Base-by-base conservation (phyloP, 495 filamentous ascomycete species). In the Diplogelasinospora grovesii region DNA sequence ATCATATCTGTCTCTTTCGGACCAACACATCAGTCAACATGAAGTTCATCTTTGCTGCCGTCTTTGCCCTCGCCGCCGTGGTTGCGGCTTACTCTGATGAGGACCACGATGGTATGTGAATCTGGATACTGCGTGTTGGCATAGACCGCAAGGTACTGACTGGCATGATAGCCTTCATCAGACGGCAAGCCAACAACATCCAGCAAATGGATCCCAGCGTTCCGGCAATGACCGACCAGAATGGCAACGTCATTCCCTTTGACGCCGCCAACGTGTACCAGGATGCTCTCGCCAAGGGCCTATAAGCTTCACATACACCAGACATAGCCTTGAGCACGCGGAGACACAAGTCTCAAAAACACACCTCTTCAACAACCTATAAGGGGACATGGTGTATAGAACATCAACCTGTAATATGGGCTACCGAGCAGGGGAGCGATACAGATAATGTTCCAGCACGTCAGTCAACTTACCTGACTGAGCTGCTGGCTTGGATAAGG, bases 1-100 rank as follows among this genome's bases (percentile, higher is more conserved):
- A 26, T 34, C 23, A 26, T 19, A n/a, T 31, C 31, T 39, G 30
- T 27, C 32, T 49, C 20, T 46, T 46, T 36, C 48, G 27, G 30
- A 50, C 25, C 35, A 39, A 45, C 38, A 23, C 47, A 43, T 30
- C 50, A 52, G 56, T 59, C 65, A 73, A 61, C 46, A 76, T 76
- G 72, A 69, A 76, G 68, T 68, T 67, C 63, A 60, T 63, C 20
- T 18, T 63, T 41, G 51, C 68, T 47, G 44, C 61, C 51, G 36
- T 74, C 45, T 43, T 74, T 55, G 58, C 70, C 36, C 54, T 74
- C 42, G 63, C 66, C 54, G 54, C 69, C 52, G 37, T 68, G 52
- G 68, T 64, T 47, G 48, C 67, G 53, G 70, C 66, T 35, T 56
- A 54, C 31, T 61, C 67, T 26, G 9, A 20, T 47, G 42, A 24